Evolutionary conservation across 2,329 filamentous ascomycete genomes (phyloP), one percentile per base, ranked within the genome.

Genomic region (Cylindrodendrum hubeiense): DNA sequence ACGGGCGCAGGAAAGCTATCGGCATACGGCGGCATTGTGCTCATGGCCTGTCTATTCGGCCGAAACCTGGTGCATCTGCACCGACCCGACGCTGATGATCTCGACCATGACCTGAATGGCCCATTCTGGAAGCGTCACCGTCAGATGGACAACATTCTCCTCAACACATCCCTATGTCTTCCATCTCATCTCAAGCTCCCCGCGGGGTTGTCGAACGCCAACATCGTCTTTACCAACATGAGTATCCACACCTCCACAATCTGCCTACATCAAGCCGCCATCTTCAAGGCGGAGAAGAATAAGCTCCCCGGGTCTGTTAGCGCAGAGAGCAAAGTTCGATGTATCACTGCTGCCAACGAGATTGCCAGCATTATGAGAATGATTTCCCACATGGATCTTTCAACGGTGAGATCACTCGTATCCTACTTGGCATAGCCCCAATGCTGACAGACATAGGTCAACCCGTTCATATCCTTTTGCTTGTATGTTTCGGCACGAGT

Each of bases 61-160:
- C 91, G 94, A 49, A 98, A 98, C 75, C 86, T 98, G 17, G 88
- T 93, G 28, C 96, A 99, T 79, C 86, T 98, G 3, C 95, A 98
- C 81, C 92, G 96, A 4, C 93, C 95, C 7, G 91, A 93, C 67
- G 83, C 87, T 3, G 90, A 96, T 55, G 94, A 97, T 68, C 89
- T 89, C 50, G 95, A 97, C 66, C 86, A 93, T 73, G 94, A 98
- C 75, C 86, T 98, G 53, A 95, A 97, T 74, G 95, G 95, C 28
- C 92, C 93, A 56, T 99, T 98, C 79, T 99, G 96, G 96, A 97
- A 93, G 77, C 91, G 96, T 2, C 96, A 99, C 78, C 88, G 95
- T 34, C 86, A 89, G 22, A 89, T 98, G 83, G 96, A 98, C 78
- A 95, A 95, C 73, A 93, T 97, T 63, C 85, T 99, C 3, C 89